Percentiles rank a stretch among this genome's conserved stretches.
phyloP scores from a whole-genome alignment of 2,329 filamentous ascomycete species.

The Lasiodiplodia citricola region DNA sequence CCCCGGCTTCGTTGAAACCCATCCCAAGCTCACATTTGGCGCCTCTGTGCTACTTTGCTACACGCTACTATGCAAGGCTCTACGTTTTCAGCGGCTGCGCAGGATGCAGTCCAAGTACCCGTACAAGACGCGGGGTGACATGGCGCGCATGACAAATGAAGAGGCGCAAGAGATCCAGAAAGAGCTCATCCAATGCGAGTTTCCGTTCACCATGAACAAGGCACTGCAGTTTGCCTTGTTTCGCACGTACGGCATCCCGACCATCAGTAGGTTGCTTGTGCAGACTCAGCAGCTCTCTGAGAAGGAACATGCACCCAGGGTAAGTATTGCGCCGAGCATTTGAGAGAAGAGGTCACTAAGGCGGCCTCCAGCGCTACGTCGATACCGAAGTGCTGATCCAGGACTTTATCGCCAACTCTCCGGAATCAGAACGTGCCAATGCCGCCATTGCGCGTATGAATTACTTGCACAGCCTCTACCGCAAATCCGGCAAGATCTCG shows the following conservation, averaged over 20 bases:
- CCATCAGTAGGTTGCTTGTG: conserved; percentile 43
- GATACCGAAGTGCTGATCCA: conserved; percentile 41
- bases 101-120: conserved; percentile 49
- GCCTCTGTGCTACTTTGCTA: conserved; percentile 34
- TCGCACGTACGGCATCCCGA: conserved; percentile 44
- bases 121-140: conserved; percentile 52
- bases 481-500: conserved; percentile 62
- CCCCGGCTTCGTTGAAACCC: background rate
- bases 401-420: conserved; percentile 38
- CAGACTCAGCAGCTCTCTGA: conserved; percentile 40
- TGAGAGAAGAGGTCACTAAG: background rate
- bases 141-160: conserved; percentile 59
- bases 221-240: conserved; percentile 65
- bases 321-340: background rate
- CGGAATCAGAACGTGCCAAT: conserved; percentile 41
- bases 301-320: conserved; percentile 31
- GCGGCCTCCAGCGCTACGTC: conserved; percentile 33
- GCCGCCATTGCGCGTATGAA: conserved; percentile 66
- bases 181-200: conserved; percentile 57
- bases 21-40: conserved; percentile 6
- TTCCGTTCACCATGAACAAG: conserved; percentile 58
- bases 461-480: conserved; percentile 65
- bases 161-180: conserved; percentile 59
- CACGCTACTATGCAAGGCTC: conserved; percentile 38
- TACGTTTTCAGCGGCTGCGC: conserved; percentile 49